phyloP scores from a whole-genome alignment of 371 early-diverging fungal species.

The Mortierella sp. region DNA sequence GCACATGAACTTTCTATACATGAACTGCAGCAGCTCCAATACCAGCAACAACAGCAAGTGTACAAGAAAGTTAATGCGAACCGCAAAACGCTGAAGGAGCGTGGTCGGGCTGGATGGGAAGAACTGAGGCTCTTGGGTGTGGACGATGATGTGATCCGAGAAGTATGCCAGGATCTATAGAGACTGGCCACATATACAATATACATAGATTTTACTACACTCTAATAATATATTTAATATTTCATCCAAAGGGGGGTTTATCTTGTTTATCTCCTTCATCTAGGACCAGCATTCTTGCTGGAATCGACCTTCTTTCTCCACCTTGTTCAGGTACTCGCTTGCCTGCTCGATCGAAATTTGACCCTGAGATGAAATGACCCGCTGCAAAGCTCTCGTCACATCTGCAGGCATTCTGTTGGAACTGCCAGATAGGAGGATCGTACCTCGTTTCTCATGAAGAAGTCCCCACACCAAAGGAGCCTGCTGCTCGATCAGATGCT shows the following conservation, averaged over 20 bases:
- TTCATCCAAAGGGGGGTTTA: background rate
- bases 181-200: background rate
- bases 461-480: constrained; percentile 72
- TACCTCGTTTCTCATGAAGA: constrained; percentile 69
- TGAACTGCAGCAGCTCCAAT: constrained; percentile 14
- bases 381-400: constrained; percentile 80
- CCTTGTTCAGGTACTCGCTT: constrained; percentile 63
- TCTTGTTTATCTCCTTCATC: background rate
- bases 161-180: constrained; percentile 18
- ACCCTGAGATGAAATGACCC: constrained; percentile 71
- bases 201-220: background rate
- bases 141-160: constrained; percentile 44
- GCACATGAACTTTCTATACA: background rate
- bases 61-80: constrained; percentile 44
- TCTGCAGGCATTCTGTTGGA: constrained; percentile 88
- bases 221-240: too few relatives aligned
- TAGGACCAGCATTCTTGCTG: constrained; percentile 90
- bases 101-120: constrained; percentile 37
- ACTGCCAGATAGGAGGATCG: constrained; percentile 81
- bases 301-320: constrained; percentile 79
- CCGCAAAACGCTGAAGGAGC: constrained; percentile 34
- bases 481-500: constrained; percentile 74
- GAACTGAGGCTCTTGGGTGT: constrained; percentile 40
- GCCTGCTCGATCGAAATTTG: constrained; percentile 71
- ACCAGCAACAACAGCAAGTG: constrained; percentile 25